Evolutionary conservation across 2,329 filamentous ascomycete species (phyloP), one percentile per base, ranked within the genome.

Genomic region (Zymoseptoria pseudotritici): DNA sequence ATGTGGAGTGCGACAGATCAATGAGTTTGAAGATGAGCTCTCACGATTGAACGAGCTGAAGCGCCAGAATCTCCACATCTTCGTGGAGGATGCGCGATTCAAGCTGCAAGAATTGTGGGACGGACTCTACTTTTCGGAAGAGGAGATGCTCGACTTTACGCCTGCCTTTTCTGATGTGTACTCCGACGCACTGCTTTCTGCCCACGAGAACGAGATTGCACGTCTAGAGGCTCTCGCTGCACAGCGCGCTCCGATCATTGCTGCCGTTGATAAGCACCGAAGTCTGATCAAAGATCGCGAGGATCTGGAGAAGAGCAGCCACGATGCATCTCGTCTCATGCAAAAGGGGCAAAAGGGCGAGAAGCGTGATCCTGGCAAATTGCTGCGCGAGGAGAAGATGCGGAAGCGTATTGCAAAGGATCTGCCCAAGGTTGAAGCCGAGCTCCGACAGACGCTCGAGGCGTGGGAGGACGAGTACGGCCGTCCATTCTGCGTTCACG

Each of bases 61-160:
- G 80, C 83, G 89, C 68, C 90, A 99, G 73, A 97, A 99, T 70
- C 81, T 99, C 63, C 92, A 97, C 72, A 77, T 97, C 4, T 99
- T 99, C 70, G 91, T 99, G 10, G 94, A 97, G 73, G 94, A 99
- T 77, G 88, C 93, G 20, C 85, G 95, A 50, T 89, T 86, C 76
- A 90, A 90, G 72, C 82, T 99, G 10, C 93, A 97, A 74, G 92
- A 95, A 71, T 84, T 99, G 0, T 99, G 95, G 94, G 94, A 99
- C 72, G 82, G 85, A 0, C 79, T 99, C 1, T 97, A 94, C 78
- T 92, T 95, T 71, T 96, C 90, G 0, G 94, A 99, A 72, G 94
- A 99, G 70, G 94, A 99, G 77, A 97, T 97, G 92, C 84, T 97
- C 59, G 92, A 97, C 67, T 99, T 99, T 68, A 94, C 92, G 0